phyloP scores from a whole-genome alignment of 1,139 yeast genomes.

The Yamadazyma spencermartinsiae region DNA sequence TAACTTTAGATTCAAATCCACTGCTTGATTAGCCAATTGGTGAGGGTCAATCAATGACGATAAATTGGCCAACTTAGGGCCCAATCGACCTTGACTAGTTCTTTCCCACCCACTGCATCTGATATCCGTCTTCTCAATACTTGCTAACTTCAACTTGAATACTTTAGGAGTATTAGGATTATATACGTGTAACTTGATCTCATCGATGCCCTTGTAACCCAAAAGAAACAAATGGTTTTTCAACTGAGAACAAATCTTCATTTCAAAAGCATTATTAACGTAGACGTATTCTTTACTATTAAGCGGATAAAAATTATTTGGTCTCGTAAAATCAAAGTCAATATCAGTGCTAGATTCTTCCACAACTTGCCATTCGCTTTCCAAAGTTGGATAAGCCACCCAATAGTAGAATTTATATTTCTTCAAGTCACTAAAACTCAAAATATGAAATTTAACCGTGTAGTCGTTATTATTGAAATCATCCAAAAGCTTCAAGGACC shows the following conservation, averaged over 20 bases:
- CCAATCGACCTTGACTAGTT: conserved; percentile 66
- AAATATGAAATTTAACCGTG: conserved; percentile 47
- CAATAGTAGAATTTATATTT: conserved; percentile 86
- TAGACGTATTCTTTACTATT: conserved; percentile 43
- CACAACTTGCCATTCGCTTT: conserved; percentile 39
- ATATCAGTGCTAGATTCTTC: conserved; percentile 5
- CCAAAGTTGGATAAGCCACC: conserved; percentile 76
- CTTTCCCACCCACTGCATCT: conserved; percentile 89
- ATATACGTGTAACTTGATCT: conserved; percentile 41
- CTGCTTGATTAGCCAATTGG: conserved; percentile 85
- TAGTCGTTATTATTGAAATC: conserved; percentile 13
- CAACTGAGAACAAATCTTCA: conserved; percentile 59
- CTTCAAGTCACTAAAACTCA: conserved; percentile 85
- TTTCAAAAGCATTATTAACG: conserved; percentile 58
- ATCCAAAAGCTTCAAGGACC: conserved; percentile 36
- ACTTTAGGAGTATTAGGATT: conserved; percentile 14
- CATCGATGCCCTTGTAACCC: conserved; percentile 35
- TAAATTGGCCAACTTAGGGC: conserved; percentile 81
- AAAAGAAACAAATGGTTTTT: conserved; percentile 67
- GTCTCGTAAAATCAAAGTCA: conserved; percentile 3
- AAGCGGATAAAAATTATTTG: neutral
- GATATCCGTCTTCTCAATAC: conserved; percentile 15
- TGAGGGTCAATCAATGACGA: conserved; percentile 78
- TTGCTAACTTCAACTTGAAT: conserved; percentile 6
- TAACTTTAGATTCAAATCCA: conserved; percentile 80